Percentiles rank a stretch among this genome's conserved stretches.
phyloP scores from a whole-genome alignment of 2,329 filamentous ascomycete genomes.

The Thielaviopsis euricoi region DNA sequence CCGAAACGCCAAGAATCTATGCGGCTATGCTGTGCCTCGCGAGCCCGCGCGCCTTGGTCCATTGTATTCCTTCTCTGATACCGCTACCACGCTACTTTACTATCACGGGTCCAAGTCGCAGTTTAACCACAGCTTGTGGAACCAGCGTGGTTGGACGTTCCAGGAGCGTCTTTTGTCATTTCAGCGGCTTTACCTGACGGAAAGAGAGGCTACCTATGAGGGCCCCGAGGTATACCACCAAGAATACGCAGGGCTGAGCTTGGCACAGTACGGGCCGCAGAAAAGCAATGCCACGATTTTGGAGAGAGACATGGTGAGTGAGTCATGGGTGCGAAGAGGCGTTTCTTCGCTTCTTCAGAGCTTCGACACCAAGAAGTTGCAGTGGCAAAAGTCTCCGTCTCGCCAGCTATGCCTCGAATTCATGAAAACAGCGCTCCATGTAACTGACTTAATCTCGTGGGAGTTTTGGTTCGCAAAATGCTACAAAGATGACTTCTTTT shows the following conservation, averaged over 20 bases:
- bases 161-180: background rate
- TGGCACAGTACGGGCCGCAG: background rate
- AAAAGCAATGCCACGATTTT: background rate
- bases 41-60: background rate
- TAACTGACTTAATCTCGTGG: background rate
- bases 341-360: background rate
- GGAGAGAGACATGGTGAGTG: background rate
- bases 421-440: background rate
- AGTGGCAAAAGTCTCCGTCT: background rate
- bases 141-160: background rate
- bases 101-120: background rate
- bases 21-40: background rate
- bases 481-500: background rate
- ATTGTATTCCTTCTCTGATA: background rate
- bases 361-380: background rate
- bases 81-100: background rate
- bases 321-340: background rate
- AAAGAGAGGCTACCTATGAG: background rate
- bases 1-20: background rate
- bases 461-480: background rate
- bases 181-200: background rate
- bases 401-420: background rate
- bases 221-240: background rate
- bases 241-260: background rate
- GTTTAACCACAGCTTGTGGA: background rate